These are phyloP conservation scores for Aureobasidium pullulans DNA, from an alignment of 2,329 filamentous ascomycete genomes.

Conservation along the genomic window DNA sequence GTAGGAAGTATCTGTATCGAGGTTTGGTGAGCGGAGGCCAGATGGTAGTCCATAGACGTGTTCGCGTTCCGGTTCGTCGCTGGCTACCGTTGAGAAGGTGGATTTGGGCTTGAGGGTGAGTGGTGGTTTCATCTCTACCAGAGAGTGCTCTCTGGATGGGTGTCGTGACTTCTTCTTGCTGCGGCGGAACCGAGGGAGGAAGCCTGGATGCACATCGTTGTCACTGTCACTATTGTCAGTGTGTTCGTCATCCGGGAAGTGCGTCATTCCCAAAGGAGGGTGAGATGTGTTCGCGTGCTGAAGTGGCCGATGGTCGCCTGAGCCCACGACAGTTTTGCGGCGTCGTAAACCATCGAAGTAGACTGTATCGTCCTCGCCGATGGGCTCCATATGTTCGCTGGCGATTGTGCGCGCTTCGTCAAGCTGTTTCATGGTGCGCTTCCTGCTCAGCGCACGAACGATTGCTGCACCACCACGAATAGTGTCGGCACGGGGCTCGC, in stretches of 20 bases:
- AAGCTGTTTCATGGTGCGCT: constrained; percentile 69
- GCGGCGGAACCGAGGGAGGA: constrained; percentile 21
- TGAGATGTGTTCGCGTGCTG: constrained; percentile 49
- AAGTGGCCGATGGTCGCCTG: constrained; percentile 36
- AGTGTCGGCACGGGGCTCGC: constrained; percentile 91
- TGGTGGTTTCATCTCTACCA: constrained; percentile 20
- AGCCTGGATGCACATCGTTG: constrained; percentile 38
- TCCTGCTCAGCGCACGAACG: constrained; percentile 69
- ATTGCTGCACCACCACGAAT: constrained; percentile 88
- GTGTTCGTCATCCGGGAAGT: constrained; percentile 63
- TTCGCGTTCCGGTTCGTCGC: constrained; percentile 23
- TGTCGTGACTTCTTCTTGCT: constrained; percentile 25
- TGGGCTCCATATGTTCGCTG: constrained; percentile 72
- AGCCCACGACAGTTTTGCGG: constrained; percentile 52
- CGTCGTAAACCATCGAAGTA: constrained; percentile 90
- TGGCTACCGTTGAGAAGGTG: background rate
- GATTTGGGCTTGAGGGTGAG: background rate
- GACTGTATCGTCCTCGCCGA: constrained; percentile 70
- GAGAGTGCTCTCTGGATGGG: constrained; percentile 20
- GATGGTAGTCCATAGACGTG: constrained; percentile 46
- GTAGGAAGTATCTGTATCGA: constrained; percentile 44
- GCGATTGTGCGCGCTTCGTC: constrained; percentile 72
- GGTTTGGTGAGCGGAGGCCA: constrained; percentile 39
- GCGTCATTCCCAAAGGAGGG: constrained; percentile 80
- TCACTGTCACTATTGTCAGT: constrained; percentile 29